phyloP scores from a whole-genome alignment of 2,329 filamentous ascomycete species.

The Anisogramma anomala region DNA sequence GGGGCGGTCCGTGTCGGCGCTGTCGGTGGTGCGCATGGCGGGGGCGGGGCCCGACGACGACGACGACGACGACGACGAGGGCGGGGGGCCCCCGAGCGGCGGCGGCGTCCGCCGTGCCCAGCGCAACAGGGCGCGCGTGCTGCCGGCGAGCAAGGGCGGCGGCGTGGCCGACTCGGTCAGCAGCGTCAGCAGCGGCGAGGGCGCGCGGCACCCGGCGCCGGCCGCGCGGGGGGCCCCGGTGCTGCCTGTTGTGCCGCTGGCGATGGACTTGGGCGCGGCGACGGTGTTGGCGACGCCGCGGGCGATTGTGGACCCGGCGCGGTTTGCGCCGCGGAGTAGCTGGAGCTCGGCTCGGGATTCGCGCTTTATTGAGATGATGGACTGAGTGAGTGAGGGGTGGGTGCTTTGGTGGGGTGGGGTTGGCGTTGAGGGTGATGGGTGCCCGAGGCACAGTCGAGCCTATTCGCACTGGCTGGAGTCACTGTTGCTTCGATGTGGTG shows the following conservation, averaged over 20 bases:
- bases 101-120: too few species aligned
- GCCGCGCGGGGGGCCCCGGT: too few species aligned
- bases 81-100: conserved; percentile 1
- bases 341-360: conserved; percentile 35
- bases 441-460: too few species aligned
- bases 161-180: conserved; percentile 15
- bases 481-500: too few species aligned
- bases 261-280: background rate
- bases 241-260: background rate
- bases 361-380: conserved; percentile 39
- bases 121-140: too few species aligned
- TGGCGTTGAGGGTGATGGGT: background rate
- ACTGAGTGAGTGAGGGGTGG: conserved; percentile 13
- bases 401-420: background rate
- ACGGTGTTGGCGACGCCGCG: conserved; percentile 11
- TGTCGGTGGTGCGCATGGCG: too few species aligned
- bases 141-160: background rate
- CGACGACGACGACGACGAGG: conserved; percentile 13
- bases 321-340: conserved; percentile 16
- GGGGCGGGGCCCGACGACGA: too few species aligned
- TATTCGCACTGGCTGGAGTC: too few species aligned
- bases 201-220: too few species aligned
- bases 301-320: conserved; percentile 18
- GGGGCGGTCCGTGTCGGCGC: conserved; percentile 18
- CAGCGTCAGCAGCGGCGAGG: conserved; percentile 15